Evolutionary conservation across 2,329 filamentous ascomycete genomes (phyloP), one percentile per base, ranked within the genome.

Genomic region (Hypoxylon sp.): DNA sequence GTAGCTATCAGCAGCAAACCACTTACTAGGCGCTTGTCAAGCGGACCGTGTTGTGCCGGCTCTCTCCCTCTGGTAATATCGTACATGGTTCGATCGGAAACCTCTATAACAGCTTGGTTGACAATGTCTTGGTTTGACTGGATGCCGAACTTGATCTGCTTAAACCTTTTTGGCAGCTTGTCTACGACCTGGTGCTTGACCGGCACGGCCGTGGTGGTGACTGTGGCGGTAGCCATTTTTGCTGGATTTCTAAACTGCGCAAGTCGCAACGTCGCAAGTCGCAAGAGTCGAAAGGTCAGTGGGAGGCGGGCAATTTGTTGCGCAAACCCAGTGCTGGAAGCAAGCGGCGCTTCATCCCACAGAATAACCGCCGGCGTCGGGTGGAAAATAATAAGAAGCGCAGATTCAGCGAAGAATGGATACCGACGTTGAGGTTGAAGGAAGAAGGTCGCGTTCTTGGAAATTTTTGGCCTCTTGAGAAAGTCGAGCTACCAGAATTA

Each of bases 121-220:
- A 97, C 92, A 73, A 98, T 97, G 77, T 98, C 94, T 79, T 97
- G 92, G 76, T 93, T 94, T 27, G 95, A 97, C 90, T 97, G 89
- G 70, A 98, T 93, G 77, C 95, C 95, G 81, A 98, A 98, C 79
- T 97, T 95, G 79, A 98, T 88, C 78, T 94, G 92, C 80, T 92
- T 94, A 84, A 98, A 97, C 77, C 93, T 92, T 85, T 97, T 97
- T 35, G 95, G 95, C 63, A 93, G 87, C 79, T 91, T 90, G 82
- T 98, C 94, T 60, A 94, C 88, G 79, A 98, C 91, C 87, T 97
- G 94, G 84, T 94, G 90, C 86, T 98, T 98, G 76, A 90, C 80
- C 31, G 82, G 80, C 59, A 76, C 77, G 37, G 79, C 76, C 14
- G 77, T 71, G 14, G 42, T 73, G 46, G 73, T 73, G 33, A 68